A percentile compares a stretch with the other conserved stretches of the same genome.
Conservation (phyloP, 352 stramenopile genomes). For the Globisporangium okanoganense region DNA sequence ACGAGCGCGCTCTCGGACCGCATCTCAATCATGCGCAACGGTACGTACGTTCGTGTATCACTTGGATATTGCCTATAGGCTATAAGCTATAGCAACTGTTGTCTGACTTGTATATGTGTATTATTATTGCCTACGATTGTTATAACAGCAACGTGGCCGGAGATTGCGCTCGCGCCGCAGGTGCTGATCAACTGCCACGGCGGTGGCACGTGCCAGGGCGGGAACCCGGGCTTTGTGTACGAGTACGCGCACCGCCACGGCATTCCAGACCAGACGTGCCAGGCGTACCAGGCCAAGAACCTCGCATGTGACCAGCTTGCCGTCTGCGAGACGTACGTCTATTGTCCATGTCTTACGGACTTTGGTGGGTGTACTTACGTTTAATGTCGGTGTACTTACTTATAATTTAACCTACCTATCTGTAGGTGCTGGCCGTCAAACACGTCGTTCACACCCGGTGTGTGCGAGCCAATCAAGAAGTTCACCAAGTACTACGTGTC, state of each 20-base stretch:
- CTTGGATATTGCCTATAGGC: neutral
- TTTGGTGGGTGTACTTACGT: neutral
- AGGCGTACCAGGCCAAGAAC: slow-evolving; percentile 89
- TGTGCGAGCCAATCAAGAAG: slow-evolving; percentile 80
- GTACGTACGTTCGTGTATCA: slow-evolving; percentile 21
- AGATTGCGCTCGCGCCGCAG: slow-evolving; percentile 76
- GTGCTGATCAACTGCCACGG: slow-evolving; percentile 86
- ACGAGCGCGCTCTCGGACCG: slow-evolving; percentile 88
- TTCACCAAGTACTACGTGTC: slow-evolving; percentile 90
- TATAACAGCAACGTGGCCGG: slow-evolving; percentile 59
- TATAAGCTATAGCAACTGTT: neutral
- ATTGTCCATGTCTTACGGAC: neutral
- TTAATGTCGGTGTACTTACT: neutral
- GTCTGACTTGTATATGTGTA: too few relatives aligned
- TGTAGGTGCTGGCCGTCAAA: slow-evolving; percentile 84
- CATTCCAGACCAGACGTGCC: slow-evolving; percentile 91
- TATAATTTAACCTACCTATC: neutral
- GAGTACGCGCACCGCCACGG: slow-evolving; percentile 86
- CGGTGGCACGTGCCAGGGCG: slow-evolving; percentile 71
- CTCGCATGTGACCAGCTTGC: slow-evolving; percentile 70
- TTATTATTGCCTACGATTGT: neutral
- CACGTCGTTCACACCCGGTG: slow-evolving; percentile 78
- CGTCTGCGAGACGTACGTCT: slow-evolving; percentile 81
- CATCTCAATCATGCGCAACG: slow-evolving; percentile 90
- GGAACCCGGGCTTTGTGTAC: slow-evolving; percentile 80